Evolutionary conservation across 2,329 filamentous ascomycete species (phyloP).

Genomic region (Orbilia quercus): DNA sequence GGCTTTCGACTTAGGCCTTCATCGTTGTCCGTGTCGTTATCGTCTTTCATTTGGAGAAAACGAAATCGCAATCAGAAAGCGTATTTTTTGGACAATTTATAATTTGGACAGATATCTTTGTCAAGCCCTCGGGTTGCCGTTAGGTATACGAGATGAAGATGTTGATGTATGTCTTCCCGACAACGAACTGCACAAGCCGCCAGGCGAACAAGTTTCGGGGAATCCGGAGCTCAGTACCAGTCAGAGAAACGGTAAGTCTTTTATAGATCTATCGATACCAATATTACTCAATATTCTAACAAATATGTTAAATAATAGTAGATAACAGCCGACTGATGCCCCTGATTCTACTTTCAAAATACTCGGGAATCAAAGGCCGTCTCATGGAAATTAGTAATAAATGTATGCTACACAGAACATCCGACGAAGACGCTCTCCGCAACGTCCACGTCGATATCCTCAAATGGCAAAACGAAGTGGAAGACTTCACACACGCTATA

Average conservation of each 20-base stretch:
- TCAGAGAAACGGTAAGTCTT: slow-evolving; percentile 12
- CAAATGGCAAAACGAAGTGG: slow-evolving; percentile 69
- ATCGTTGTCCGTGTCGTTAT: slow-evolving; percentile 69
- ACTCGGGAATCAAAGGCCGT: slow-evolving; percentile 67
- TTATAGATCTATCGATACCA: background rate
- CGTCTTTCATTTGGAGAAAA: slow-evolving; percentile 65
- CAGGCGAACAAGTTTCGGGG: slow-evolving; percentile 41
- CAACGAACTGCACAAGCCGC: slow-evolving; percentile 65
- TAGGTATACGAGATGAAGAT: slow-evolving; percentile 70
- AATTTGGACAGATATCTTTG: slow-evolving; percentile 69
- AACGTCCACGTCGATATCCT: slow-evolving; percentile 67
- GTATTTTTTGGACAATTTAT: slow-evolving; percentile 71
- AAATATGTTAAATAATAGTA: background rate
- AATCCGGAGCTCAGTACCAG: slow-evolving; percentile 55
- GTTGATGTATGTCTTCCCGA: slow-evolving; percentile 70
- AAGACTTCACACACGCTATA: slow-evolving; percentile 63
- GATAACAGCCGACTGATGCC: slow-evolving; percentile 61
- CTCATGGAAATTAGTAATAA: slow-evolving; percentile 69
- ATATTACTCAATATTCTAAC: background rate
- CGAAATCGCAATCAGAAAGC: slow-evolving; percentile 67
- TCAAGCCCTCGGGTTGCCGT: slow-evolving; percentile 69
- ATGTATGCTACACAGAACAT: slow-evolving; percentile 65
- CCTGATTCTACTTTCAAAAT: slow-evolving; percentile 65
- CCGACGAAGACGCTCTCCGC: slow-evolving; percentile 63
- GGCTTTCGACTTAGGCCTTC: slow-evolving; percentile 70